Conservation (phyloP, 2,329 filamentous ascomycete genomes). For the Ramularia collo-cygni region DNA sequence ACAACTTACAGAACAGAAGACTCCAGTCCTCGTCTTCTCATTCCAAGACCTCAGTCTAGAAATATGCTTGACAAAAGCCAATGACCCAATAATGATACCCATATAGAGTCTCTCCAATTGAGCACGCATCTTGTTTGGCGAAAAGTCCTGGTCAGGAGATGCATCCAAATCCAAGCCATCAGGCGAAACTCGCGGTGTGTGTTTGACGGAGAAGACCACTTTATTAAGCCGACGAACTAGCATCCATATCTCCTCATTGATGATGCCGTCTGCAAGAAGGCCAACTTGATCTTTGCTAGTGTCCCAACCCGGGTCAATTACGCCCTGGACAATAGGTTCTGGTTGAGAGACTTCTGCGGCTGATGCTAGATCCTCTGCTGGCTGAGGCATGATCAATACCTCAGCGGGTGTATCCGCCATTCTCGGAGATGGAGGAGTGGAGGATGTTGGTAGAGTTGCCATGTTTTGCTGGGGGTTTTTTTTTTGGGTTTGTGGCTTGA, state of each 20-base stretch:
- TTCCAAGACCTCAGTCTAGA: constrained; percentile 4
- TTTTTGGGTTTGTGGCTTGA: no score
- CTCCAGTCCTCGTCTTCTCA: constrained; percentile 3
- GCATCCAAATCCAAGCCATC: constrained; percentile 2
- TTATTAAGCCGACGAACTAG: constrained; percentile 3
- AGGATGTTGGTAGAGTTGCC: no score
- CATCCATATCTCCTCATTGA: constrained; percentile 1
- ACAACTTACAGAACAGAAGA: constrained; percentile 2
- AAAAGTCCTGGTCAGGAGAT: constrained; percentile 3
- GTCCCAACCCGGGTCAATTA: constrained; percentile 3
- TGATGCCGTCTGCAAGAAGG: neutral
- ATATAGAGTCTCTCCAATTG: constrained; percentile 6
- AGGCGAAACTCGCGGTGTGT: neutral
- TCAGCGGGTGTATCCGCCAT: no score
- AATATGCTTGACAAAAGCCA: constrained; percentile 2
- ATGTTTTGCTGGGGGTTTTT: no score
- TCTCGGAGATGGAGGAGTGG: no score
- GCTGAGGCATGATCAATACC: no score
- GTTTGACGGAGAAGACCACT: constrained; percentile 1
- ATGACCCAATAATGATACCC: neutral
- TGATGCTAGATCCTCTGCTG: no score
- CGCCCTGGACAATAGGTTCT: no score
- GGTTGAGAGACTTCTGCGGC: no score
- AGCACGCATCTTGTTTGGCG: constrained; percentile 4
- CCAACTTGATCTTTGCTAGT: neutral